A percentile compares a stretch with the other conserved stretches of the same genome.
Evolutionary conservation across 176 grass and related monocot genomes (phyloP).

Genomic region (Chrysopogon serrulatus): DNA sequence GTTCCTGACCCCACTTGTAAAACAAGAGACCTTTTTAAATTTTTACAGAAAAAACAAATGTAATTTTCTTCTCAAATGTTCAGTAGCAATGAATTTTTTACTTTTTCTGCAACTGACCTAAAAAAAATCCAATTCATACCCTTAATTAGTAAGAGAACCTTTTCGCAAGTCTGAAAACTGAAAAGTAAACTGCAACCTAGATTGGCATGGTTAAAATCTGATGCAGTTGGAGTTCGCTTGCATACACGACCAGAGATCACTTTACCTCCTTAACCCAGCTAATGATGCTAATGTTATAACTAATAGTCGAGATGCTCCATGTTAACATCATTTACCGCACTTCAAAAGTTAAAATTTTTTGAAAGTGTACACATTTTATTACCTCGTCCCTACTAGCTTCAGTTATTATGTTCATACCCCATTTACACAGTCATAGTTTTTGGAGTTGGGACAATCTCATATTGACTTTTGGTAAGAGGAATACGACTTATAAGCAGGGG

Average conservation of each 20-base stretch:
- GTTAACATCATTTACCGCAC: not conserved
- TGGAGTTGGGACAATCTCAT: not conserved
- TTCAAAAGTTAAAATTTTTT: slow-evolving; percentile 5
- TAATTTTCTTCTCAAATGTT: not conserved
- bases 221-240: not conserved
- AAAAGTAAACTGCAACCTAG: not conserved
- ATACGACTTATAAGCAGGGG: not conserved
- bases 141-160: not conserved
- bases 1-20: not conserved
- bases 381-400: not conserved
- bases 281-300: not conserved
- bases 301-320: not conserved
- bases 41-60: not conserved
- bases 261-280: not conserved
- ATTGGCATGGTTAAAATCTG: not conserved
- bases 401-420: not conserved
- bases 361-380: not conserved
- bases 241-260: not conserved
- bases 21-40: not conserved
- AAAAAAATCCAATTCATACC: not conserved
- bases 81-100: not conserved
- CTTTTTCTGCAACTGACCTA: not conserved
- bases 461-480: not conserved
- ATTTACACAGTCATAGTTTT: not conserved
- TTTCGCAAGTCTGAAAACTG: not conserved